Evolutionary conservation across 106 monocot species (phyloP).

Genomic region (Narthecium ossifragum): DNA sequence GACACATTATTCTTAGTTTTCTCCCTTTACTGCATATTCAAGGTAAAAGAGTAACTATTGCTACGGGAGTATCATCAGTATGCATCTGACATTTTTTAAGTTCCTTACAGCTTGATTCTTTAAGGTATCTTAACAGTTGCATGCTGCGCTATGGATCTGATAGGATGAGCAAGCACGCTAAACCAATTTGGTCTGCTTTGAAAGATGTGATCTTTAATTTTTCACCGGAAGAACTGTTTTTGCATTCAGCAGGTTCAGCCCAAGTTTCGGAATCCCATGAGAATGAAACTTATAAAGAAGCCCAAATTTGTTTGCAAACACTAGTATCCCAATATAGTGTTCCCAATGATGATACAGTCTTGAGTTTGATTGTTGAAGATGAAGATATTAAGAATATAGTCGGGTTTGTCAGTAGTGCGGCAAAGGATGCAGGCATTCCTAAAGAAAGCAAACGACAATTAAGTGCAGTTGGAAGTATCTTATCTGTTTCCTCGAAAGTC

Average conservation of each 20-base stretch:
- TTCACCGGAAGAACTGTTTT: slow-evolving; percentile 14
- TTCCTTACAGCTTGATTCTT: slow-evolving; percentile 83
- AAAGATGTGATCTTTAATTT: slow-evolving; percentile 57
- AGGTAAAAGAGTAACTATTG: too few species aligned
- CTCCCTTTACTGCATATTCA: too few species aligned
- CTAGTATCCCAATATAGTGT: slow-evolving; percentile 33
- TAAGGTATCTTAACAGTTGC: slow-evolving; percentile 79
- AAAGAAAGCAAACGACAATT: slow-evolving; percentile 32
- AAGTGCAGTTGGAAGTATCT: slow-evolving; percentile 54
- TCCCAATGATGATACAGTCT: slow-evolving; percentile 33
- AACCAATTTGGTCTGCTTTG: slow-evolving; percentile 61
- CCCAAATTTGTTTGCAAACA: slow-evolving; percentile 60
- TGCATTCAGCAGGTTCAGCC: slow-evolving; percentile 6
- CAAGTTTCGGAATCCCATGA: slow-evolving; percentile 29
- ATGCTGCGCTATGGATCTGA: slow-evolving; percentile 55
- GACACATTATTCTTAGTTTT: slow-evolving; percentile 8
- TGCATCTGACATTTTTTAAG: too few species aligned
- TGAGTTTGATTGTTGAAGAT: slow-evolving; percentile 61
- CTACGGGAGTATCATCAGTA: too few species aligned
- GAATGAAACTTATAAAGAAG: slow-evolving; percentile 54
- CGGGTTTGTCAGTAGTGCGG: slow-evolving; percentile 23
- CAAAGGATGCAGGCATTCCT: slow-evolving; percentile 20
- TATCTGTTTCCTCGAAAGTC: slow-evolving; percentile 41
- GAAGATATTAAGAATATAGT: slow-evolving; percentile 49
- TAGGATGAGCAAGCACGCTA: slow-evolving; percentile 63